These are phyloP conservation scores for Cercospora sesami DNA, from an alignment of 2,329 filamentous ascomycete genomes.

Conservation along the genomic window DNA sequence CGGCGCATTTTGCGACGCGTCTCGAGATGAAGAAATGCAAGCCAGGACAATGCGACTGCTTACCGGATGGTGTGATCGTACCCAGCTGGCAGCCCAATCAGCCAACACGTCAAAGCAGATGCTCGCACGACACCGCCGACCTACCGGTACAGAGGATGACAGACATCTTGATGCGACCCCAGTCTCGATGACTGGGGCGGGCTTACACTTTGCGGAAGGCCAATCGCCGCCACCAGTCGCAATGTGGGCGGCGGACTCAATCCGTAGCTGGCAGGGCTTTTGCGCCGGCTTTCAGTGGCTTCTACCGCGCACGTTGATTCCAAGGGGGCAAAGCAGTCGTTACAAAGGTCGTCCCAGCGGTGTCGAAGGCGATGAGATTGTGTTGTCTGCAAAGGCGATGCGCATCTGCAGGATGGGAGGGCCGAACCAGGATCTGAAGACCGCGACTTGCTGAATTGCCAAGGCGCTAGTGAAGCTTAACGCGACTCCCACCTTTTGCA, in stretches of 20 bases:
- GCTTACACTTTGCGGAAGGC: not conserved
- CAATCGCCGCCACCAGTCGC: not conserved
- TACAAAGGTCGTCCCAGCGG: not conserved
- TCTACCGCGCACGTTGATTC: not conserved
- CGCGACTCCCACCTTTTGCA: not conserved
- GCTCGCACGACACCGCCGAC: slow-evolving; percentile 26
- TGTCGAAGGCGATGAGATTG: not conserved
- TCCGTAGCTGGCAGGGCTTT: not conserved
- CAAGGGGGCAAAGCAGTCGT: not conserved
- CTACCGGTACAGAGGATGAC: slow-evolving; percentile 68
- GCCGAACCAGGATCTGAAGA: not conserved
- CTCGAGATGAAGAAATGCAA: not conserved
- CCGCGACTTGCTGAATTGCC: not conserved
- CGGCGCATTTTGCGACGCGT: not conserved
- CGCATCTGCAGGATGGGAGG: not conserved
- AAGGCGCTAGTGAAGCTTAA: slow-evolving; percentile 3
- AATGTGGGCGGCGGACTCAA: not conserved
- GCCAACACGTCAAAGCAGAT: slow-evolving; percentile 12
- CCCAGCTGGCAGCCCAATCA: slow-evolving; percentile 51
- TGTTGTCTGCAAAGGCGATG: not conserved
- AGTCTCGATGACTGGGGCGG: slow-evolving; percentile 10
- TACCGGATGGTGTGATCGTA: slow-evolving; percentile 77
- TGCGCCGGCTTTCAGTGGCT: not conserved
- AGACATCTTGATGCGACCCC: slow-evolving; percentile 51
- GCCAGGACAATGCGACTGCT: slow-evolving; percentile 26